Evolutionary conservation across 441 rosid genomes (phyloP).

Genomic region (Melastoma candidum): DNA sequence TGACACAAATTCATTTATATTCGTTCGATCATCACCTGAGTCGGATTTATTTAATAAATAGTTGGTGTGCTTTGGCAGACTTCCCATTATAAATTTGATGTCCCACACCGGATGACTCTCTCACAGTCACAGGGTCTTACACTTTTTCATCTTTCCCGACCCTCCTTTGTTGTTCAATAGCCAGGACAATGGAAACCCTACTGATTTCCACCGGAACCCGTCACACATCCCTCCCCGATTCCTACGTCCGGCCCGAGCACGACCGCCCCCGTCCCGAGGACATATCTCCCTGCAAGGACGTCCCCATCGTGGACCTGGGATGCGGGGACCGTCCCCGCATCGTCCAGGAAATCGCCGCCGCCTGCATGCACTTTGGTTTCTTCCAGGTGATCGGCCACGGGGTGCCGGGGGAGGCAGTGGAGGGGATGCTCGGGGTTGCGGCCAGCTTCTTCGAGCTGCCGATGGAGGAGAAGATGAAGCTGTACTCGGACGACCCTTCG

Average conservation of each 20-base stretch:
- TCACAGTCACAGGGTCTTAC: too few relatives aligned
- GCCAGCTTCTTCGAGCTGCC: slow-evolving; percentile 42
- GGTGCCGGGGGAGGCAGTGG: slow-evolving; percentile 22
- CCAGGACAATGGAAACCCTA: too few relatives aligned
- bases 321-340: slow-evolving; percentile 27
- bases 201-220: slow-evolving; percentile 44
- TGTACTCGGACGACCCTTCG: slow-evolving; percentile 56
- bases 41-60: too few relatives aligned
- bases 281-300: slow-evolving; percentile 33
- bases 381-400: slow-evolving; percentile 57
- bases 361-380: slow-evolving; percentile 40
- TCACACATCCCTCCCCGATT: slow-evolving; percentile 34
- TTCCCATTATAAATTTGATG: too few relatives aligned
- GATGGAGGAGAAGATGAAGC: slow-evolving; percentile 55
- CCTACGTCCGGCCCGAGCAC: slow-evolving; percentile 43
- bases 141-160: too few relatives aligned
- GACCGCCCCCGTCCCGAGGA: slow-evolving; percentile 52
- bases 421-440: slow-evolving; percentile 30
- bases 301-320: slow-evolving; percentile 47
- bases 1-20: too few relatives aligned
- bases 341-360: slow-evolving; percentile 28
- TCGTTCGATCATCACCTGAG: too few relatives aligned
- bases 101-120: too few relatives aligned
- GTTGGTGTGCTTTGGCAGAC: too few relatives aligned
- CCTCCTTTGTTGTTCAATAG: too few relatives aligned